phyloP scores from a whole-genome alignment of 345 rosid species.

The Moricandia moricandioides region DNA sequence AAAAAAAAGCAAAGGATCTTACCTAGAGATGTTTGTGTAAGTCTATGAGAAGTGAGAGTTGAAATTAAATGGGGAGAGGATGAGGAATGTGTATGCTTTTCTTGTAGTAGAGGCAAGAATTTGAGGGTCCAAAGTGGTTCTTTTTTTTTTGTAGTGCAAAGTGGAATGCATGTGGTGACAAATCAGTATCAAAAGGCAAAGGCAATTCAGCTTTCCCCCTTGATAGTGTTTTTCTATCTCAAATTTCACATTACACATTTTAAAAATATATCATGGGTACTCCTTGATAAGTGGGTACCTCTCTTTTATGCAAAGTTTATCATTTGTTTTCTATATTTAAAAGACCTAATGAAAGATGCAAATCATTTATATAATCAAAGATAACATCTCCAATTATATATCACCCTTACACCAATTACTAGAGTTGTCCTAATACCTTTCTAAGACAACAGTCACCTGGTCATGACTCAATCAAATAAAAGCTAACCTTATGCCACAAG shows the following conservation, averaged over 20 bases:
- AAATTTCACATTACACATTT: conserved; percentile 34
- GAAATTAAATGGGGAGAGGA: conserved; percentile 12
- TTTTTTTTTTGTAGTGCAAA: conserved; percentile 52
- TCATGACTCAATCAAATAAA: conserved; percentile 8
- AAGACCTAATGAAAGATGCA: conserved; percentile 11
- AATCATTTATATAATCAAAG: conserved; percentile 6
- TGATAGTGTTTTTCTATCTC: conserved; percentile 24
- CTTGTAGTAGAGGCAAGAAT: conserved; percentile 58
- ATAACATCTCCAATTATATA: background rate
- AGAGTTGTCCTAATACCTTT: conserved; percentile 22
- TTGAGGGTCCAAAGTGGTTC: conserved; percentile 58
- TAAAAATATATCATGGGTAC: conserved; percentile 25
- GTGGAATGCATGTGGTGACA: conserved; percentile 90
- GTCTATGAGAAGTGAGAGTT: conserved; percentile 16
- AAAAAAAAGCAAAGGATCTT: background rate
- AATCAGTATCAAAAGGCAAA: conserved; percentile 65
- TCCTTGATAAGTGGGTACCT: conserved; percentile 50
- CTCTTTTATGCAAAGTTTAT: conserved; percentile 40
- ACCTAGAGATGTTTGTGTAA: conserved; percentile 7
- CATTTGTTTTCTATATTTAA: background rate
- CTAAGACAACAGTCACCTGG: conserved; percentile 19
- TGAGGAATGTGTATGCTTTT: conserved; percentile 52
- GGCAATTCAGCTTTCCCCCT: conserved; percentile 59
- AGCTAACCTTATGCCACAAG: background rate
- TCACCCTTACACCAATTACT: background rate